Evolutionary conservation across 2,329 filamentous ascomycete genomes (phyloP).

Genomic region (Celoporthe dispersa): DNA sequence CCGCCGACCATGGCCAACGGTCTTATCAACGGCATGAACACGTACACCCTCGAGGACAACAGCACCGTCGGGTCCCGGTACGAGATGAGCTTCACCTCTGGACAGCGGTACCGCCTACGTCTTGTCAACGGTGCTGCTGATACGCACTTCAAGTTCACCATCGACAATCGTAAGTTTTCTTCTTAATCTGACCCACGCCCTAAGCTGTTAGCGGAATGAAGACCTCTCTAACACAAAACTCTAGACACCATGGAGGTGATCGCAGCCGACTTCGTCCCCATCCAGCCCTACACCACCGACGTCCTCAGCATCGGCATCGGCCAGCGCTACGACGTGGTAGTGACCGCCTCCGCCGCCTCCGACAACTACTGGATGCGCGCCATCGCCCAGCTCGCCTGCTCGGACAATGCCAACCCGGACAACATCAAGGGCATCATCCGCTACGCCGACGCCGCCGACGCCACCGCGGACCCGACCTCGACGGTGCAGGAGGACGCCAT

Average conservation of each 20-base stretch:
- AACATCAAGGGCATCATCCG: constrained; percentile 35
- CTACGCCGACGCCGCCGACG: constrained; percentile 32
- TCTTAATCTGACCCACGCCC: too few species aligned
- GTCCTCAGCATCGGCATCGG: constrained; percentile 50
- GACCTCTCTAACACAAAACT: neutral
- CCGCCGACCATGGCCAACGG: constrained; percentile 51
- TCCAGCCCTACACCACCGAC: constrained; percentile 52
- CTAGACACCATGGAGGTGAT: constrained; percentile 50
- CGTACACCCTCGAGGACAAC: constrained; percentile 55
- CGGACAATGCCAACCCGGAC: constrained; percentile 25
- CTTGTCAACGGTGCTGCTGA: constrained; percentile 39
- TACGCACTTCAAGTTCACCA: constrained; percentile 47
- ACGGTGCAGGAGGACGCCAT: constrained; percentile 10
- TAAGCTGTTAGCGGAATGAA: too few species aligned
- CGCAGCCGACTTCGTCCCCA: constrained; percentile 51
- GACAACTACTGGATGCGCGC: constrained; percentile 35
- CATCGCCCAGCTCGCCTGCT: constrained; percentile 28
- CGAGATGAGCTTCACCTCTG: constrained; percentile 35
- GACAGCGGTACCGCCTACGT: constrained; percentile 6
- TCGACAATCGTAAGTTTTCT: constrained; percentile 45
- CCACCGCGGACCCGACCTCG: constrained; percentile 37
- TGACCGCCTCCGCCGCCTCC: constrained; percentile 39
- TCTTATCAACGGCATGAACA: constrained; percentile 27
- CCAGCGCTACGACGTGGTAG: constrained; percentile 45
- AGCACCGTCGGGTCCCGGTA: constrained; percentile 32